phyloP scores from a whole-genome alignment of 164 flowering plant genomes.

The Liquidambar formosana region DNA sequence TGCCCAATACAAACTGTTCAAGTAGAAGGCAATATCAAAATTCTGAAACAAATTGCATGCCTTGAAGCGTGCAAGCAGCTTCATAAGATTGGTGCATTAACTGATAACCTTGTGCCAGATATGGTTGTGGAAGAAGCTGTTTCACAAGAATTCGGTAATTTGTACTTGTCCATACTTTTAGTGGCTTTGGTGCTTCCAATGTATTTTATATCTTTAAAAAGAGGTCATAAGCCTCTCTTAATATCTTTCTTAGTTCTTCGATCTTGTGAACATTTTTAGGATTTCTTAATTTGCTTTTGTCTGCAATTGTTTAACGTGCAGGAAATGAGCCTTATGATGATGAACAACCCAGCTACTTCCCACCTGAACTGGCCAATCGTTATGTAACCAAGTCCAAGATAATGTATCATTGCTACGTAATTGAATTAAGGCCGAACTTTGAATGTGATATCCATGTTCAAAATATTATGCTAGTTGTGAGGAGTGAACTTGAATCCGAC shows the following conservation, averaged over 20 bases:
- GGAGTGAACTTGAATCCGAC: slow-evolving; percentile 45
- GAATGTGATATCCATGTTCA: slow-evolving; percentile 36
- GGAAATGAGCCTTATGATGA: slow-evolving; percentile 39
- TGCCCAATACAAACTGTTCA: slow-evolving; percentile 58
- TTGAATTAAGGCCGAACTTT: slow-evolving; percentile 44
- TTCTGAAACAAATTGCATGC: slow-evolving; percentile 62
- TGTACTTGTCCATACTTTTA: not conserved
- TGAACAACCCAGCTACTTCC: slow-evolving; percentile 50
- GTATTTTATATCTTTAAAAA: not conserved
- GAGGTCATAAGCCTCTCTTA: no score
- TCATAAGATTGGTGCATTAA: slow-evolving; percentile 72
- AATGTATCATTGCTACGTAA: slow-evolving; percentile 52
- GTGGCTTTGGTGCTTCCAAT: not conserved
- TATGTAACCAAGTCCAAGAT: slow-evolving; percentile 9
- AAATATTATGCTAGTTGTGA: slow-evolving; percentile 49
- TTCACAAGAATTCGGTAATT: slow-evolving; percentile 44
- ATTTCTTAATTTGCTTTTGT: not conserved
- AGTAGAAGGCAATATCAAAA: slow-evolving; percentile 41
- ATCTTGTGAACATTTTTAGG: not conserved
- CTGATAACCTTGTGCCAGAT: slow-evolving; percentile 77
- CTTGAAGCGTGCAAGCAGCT: slow-evolving; percentile 82
- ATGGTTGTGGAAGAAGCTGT: slow-evolving; percentile 44
- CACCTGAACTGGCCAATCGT: slow-evolving; percentile 51
- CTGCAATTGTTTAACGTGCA: slow-evolving; percentile 20
- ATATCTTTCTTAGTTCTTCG: not conserved